Evolutionary conservation across 495 filamentous ascomycete genomes (phyloP).

Genomic region (Xylaria cubensis): DNA sequence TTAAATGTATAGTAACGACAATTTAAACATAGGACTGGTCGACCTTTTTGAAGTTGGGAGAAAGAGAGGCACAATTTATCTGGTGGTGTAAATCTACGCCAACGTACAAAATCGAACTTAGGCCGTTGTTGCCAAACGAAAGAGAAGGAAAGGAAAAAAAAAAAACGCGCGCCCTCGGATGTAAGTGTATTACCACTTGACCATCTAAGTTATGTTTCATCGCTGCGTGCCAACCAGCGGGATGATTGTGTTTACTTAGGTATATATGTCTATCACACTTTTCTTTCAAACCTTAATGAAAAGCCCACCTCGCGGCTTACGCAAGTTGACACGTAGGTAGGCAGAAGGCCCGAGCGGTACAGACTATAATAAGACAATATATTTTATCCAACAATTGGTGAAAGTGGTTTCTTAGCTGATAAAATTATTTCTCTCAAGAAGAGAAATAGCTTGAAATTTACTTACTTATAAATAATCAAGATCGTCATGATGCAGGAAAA

Average conservation of each 20-base stretch:
- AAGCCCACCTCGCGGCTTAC: neutral
- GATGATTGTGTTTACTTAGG: neutral
- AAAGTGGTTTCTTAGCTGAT: no score
- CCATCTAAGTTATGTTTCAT: conserved; percentile 8
- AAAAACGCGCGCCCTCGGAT: neutral
- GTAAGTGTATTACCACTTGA: conserved; percentile 20
- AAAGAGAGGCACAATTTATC: neutral
- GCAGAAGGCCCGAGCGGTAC: neutral
- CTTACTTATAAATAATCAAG: neutral
- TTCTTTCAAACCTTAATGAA: neutral
- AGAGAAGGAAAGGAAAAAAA: no score
- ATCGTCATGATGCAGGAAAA: neutral
- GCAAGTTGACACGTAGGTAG: neutral
- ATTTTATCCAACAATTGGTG: no score
- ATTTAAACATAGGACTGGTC: neutral
- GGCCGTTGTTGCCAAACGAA: neutral
- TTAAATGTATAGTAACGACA: neutral
- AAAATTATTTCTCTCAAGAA: neutral
- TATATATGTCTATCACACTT: neutral
- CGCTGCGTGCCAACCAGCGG: neutral
- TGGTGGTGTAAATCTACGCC: neutral
- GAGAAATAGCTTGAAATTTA: neutral
- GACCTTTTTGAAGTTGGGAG: neutral
- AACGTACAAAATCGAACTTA: neutral
- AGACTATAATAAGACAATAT: no score